These are phyloP conservation scores for Epichloe coenophiala DNA, from an alignment of 2,329 filamentous ascomycete species.

Conservation along the genomic window DNA sequence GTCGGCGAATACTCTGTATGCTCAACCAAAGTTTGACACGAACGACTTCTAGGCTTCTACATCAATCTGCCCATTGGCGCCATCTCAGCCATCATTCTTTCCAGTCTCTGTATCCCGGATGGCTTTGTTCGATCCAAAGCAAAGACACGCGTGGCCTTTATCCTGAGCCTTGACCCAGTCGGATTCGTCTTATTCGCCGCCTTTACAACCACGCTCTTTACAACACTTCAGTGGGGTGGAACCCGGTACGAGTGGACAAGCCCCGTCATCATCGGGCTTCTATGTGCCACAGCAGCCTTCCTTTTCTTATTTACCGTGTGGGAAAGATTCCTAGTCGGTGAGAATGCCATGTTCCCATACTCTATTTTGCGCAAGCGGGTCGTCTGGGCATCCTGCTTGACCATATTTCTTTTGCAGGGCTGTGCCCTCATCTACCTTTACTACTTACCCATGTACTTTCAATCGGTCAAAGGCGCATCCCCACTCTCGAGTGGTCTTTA, in stretches of 20 bases:
- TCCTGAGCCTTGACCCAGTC: no score
- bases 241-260: no score
- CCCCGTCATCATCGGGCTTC: no score
- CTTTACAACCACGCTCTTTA: no score
- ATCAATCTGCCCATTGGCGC: conserved; percentile 16
- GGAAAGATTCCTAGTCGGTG: no score
- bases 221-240: no score
- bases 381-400: background rate
- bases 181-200: no score
- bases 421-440: background rate
- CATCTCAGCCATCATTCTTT: conserved; percentile 10
- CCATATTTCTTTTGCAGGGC: background rate
- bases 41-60: conserved; percentile 8
- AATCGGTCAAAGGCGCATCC: background rate
- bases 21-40: background rate
- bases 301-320: no score
- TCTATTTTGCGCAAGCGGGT: background rate
- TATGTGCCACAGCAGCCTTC: no score
- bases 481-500: no score
- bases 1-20: background rate
- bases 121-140: background rate
- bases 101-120: conserved; percentile 8
- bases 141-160: no score
- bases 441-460: background rate
- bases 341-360: no score